A percentile compares a stretch with the other conserved stretches of the same genome.
These are phyloP conservation scores for Phytopythium helicoides DNA, from an alignment of 352 stramenopile species.

Conservation along the genomic window DNA sequence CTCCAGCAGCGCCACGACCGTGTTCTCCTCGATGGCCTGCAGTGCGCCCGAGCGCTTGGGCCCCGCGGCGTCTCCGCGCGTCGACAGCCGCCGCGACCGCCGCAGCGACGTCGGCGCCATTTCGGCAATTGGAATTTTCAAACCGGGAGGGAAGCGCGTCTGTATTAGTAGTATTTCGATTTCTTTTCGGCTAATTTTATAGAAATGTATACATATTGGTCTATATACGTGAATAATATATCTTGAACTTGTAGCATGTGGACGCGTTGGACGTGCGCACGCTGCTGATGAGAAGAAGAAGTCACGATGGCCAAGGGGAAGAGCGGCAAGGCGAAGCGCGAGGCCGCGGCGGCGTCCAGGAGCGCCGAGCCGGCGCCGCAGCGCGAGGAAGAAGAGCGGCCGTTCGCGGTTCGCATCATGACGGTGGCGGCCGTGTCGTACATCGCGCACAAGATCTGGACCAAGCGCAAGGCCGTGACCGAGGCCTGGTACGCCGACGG, in stretches of 20 bases:
- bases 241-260: no score
- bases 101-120: slow-evolving; percentile 34
- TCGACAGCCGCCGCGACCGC: slow-evolving; percentile 22
- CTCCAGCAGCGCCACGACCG: slow-evolving; percentile 41
- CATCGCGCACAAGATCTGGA: slow-evolving; percentile 81
- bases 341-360: background rate
- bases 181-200: no score
- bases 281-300: no score
- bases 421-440: slow-evolving; percentile 69
- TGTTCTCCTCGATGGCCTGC: slow-evolving; percentile 64
- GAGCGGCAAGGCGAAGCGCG: slow-evolving; percentile 1
- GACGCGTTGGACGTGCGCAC: no score
- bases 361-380: background rate
- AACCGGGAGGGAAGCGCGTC: no score
- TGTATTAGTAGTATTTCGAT: no score
- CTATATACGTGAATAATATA: no score
- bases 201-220: background rate
- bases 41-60: slow-evolving; percentile 18
- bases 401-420: slow-evolving; percentile 50
- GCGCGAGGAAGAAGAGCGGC: slow-evolving; percentile 19
- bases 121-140: slow-evolving; percentile 22
- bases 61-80: slow-evolving; percentile 13
- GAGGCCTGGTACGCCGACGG: slow-evolving; percentile 60
- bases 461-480: slow-evolving; percentile 61
- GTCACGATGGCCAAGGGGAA: slow-evolving; percentile 12